Evolutionary conservation across 768 basidiomycete species (phyloP).

Genomic region (Termitomyces bulborhizus): DNA sequence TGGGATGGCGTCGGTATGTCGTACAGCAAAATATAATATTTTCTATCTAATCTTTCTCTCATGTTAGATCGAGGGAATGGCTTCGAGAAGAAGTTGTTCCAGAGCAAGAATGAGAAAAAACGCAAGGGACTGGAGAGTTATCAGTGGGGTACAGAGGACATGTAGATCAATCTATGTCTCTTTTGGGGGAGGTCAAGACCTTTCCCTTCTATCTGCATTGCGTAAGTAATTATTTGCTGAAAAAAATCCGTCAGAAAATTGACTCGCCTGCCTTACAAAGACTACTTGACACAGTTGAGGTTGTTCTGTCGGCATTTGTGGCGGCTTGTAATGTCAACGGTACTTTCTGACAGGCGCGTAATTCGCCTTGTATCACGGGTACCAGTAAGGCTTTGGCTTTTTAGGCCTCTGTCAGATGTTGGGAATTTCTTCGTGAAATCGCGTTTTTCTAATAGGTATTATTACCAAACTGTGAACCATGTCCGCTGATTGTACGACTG

Average conservation of each 20-base stretch:
- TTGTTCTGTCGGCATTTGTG: not conserved
- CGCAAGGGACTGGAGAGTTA: constrained; percentile 70
- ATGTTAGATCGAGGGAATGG: constrained; percentile 80
- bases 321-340: not conserved
- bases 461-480: not conserved
- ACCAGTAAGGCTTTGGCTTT: not conserved
- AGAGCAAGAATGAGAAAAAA: constrained; percentile 69
- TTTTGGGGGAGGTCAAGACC: not conserved
- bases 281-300: not conserved
- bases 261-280: not conserved
- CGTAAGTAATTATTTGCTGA: constrained; percentile 5
- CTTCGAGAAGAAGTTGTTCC: constrained; percentile 91
- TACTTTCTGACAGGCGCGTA: not conserved
- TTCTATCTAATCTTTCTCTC: not conserved
- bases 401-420: not conserved
- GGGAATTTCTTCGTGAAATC: not conserved
- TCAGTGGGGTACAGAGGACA: constrained; percentile 88
- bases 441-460: not conserved
- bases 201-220: not conserved
- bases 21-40: not conserved
- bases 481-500: not conserved
- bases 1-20: constrained; percentile 96
- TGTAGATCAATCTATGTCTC: constrained; percentile 42
- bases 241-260: no score
- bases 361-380: not conserved